phyloP scores from a whole-genome alignment of 1,284 basidiomycete species.

The Moesziomyces globuligerus region DNA sequence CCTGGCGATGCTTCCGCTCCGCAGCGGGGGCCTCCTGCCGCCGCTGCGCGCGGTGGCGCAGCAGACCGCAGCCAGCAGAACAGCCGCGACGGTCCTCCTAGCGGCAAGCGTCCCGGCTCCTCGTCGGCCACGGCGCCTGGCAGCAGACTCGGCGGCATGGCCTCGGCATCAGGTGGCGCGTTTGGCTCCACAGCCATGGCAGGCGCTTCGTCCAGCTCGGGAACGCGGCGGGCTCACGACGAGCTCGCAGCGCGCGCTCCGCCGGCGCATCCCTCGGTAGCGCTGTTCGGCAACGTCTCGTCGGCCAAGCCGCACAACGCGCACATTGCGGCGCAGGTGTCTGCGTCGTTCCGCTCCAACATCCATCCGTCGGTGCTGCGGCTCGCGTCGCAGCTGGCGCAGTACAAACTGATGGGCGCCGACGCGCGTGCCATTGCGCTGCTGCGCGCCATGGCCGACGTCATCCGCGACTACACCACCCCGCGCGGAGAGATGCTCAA shows the following conservation, averaged over 20 bases:
- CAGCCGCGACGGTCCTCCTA: slow-evolving; percentile 11
- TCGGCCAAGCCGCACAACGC: slow-evolving; percentile 45
- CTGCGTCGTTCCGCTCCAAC: slow-evolving; percentile 47
- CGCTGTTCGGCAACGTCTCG: slow-evolving; percentile 62
- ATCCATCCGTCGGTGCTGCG: slow-evolving; percentile 63
- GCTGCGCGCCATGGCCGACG: slow-evolving; percentile 59
- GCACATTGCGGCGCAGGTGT: slow-evolving; percentile 43
- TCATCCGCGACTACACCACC: slow-evolving; percentile 65
- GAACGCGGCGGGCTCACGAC: slow-evolving; percentile 20
- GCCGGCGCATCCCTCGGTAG: slow-evolving; percentile 43
- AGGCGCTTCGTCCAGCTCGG: slow-evolving; percentile 20
- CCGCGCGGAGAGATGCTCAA: slow-evolving; percentile 62
- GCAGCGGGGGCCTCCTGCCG: neutral
- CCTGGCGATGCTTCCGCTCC: slow-evolving; percentile 7
- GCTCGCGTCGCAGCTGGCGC: slow-evolving; percentile 58
- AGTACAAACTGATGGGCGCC: slow-evolving; percentile 61
- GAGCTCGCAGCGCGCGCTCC: slow-evolving; percentile 17
- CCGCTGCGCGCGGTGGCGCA: slow-evolving; percentile 14
- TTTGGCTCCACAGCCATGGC: slow-evolving; percentile 16
- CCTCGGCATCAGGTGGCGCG: slow-evolving; percentile 3
- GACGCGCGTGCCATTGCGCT: slow-evolving; percentile 63
- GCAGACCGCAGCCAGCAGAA: slow-evolving; percentile 20
- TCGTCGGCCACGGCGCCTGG: slow-evolving; percentile 15
- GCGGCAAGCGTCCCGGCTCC: slow-evolving; percentile 26
- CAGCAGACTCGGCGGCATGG: slow-evolving; percentile 10